Evolutionary conservation across 1,284 basidiomycete species (phyloP), one percentile per base, ranked within the genome.

Genomic region (Tranzscheliella williamsii): DNA sequence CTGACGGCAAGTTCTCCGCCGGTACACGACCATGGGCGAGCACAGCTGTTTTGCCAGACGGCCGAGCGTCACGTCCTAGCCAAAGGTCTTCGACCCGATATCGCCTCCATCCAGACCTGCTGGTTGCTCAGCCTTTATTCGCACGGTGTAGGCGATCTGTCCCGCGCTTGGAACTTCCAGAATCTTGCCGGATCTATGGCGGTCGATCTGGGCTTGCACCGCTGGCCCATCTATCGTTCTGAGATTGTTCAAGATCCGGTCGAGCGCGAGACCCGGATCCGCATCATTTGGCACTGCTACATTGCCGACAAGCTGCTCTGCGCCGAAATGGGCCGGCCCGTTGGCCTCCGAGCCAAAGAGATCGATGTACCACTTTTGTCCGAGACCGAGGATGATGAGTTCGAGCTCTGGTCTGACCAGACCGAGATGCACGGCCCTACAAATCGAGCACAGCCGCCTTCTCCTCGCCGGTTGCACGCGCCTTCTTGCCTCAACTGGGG

Each of bases 221-320:
- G 78, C 2, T 65, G 56, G 48, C 54, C 60, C 8, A 64, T 67
- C 56, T 57, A 69, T 30, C 53, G 64, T 13, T 35, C 64, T 17
- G 54, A 65, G 41, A 56, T 66, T 38, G 40, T 73, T 24, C 54
- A 73, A 29, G 53, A 70, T 33, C 47, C 43, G 4, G 60, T 64
- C 13, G 70, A 79, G 33, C 50, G 69, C 22, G 75, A 80, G 42
- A 75, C 75, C 8, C 70, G 79, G 4, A 74, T 78, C 9, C 65
- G 80, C 7, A 74, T 80, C 35, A 80, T 76, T 40, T 80, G 80
- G 79, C 78, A 78, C 56, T 74, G 73, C 40, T 80, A 80, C 48
- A 75, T 81, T 26, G 56, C 81, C 21, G 79, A 80, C 67, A 80
- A 80, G 66, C 68, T 78, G 13, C 60, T 80, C 4, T 70, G 54